Conservation (phyloP, 2,329 filamentous ascomycete species). For the Beauveria pseudobassiana region DNA sequence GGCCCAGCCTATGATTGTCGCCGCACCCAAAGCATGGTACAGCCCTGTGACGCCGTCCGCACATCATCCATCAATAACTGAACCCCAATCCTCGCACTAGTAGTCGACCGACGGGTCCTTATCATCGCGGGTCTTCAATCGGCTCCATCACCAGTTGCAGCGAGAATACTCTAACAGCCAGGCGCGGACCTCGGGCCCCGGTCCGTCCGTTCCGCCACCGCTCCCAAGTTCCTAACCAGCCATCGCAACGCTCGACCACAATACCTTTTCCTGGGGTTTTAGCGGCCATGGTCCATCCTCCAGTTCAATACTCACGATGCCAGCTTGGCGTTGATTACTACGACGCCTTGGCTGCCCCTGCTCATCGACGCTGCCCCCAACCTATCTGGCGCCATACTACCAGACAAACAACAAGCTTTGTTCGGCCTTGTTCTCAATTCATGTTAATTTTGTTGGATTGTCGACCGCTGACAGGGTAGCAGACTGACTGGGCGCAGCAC, state of each 20-base stretch:
- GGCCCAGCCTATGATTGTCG: background rate
- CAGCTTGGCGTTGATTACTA: background rate
- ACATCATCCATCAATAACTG: background rate
- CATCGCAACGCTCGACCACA: conserved; percentile 17
- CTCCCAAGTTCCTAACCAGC: background rate
- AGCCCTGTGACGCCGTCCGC: background rate
- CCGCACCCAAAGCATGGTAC: background rate
- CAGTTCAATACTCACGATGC: background rate
- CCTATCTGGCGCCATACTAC: background rate
- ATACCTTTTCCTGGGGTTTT: conserved; percentile 22
- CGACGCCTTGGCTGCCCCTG: background rate
- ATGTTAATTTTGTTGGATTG: background rate
- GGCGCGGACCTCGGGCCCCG: background rate
- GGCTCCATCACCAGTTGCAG: too few species aligned
- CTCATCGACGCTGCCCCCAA: background rate
- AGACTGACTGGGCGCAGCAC: background rate
- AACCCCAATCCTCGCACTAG: background rate
- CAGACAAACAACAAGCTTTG: background rate
- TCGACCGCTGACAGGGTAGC: background rate
- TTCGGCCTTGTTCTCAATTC: background rate
- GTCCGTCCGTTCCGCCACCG: background rate
- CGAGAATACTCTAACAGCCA: too few species aligned
- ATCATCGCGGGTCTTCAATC: background rate
- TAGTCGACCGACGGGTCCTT: background rate
- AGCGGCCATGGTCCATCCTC: conserved; percentile 18